These are phyloP conservation scores for Podila minutissima DNA, from an alignment of 192 early-diverging fungal genomes.

Conservation along the genomic window DNA sequence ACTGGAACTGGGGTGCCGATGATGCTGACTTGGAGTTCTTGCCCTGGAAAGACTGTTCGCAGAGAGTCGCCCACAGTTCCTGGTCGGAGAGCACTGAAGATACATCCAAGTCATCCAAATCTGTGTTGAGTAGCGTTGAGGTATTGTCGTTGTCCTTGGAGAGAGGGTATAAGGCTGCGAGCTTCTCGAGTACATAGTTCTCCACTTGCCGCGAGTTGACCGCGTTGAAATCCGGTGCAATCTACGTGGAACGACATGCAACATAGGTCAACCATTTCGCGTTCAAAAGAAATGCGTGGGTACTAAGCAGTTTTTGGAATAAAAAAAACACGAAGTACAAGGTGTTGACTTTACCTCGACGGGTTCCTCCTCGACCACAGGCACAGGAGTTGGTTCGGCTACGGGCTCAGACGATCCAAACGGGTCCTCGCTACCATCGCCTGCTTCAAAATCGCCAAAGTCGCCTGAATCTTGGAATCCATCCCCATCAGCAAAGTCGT, in stretches of 20 bases:
- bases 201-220: slow-evolving; percentile 45
- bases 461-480: slow-evolving; percentile 27
- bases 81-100: slow-evolving; percentile 22
- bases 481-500: slow-evolving; percentile 35
- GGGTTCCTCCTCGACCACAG: not conserved
- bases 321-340: not conserved
- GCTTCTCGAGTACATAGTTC: slow-evolving; percentile 37
- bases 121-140: slow-evolving; percentile 17
- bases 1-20: slow-evolving; percentile 51
- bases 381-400: not conserved
- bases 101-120: slow-evolving; percentile 22
- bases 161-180: slow-evolving; percentile 33
- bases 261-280: not conserved
- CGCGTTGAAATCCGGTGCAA: slow-evolving; percentile 39
- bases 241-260: slow-evolving; percentile 1
- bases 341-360: slow-evolving; percentile 16
- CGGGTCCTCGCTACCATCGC: slow-evolving; percentile 6
- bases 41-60: slow-evolving; percentile 37
- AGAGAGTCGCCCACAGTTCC: slow-evolving; percentile 33
- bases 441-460: slow-evolving; percentile 35
- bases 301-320: not conserved
- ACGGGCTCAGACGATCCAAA: slow-evolving; percentile 14
- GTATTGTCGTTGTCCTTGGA: not conserved
- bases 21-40: slow-evolving; percentile 8
- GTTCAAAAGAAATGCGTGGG: not conserved